Evolutionary conservation across 106 monocot genomes (phyloP).

Genomic region (Apostasia ramifera): DNA sequence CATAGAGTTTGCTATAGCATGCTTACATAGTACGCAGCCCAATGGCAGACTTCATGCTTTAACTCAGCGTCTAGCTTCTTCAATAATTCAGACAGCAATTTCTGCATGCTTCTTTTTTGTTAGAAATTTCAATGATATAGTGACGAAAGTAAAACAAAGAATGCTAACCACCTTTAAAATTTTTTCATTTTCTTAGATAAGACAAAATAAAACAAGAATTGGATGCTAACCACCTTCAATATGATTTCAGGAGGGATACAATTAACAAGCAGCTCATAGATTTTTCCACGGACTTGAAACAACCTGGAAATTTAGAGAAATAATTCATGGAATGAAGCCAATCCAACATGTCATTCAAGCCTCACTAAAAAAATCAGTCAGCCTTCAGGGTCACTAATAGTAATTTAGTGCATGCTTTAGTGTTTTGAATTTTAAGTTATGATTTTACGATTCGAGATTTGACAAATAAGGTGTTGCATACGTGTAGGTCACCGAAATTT

Average conservation of each 20-base stretch:
- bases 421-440: no score
- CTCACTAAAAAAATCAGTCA: background rate
- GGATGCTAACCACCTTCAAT: slow-evolving; percentile 52
- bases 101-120: slow-evolving; percentile 43
- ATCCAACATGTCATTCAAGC: background rate
- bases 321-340: background rate
- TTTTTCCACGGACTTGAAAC: slow-evolving; percentile 84
- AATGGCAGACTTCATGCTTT: slow-evolving; percentile 98
- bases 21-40: slow-evolving; percentile 98
- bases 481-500: no score
- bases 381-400: no score
- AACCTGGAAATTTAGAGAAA: slow-evolving; percentile 41
- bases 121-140: background rate
- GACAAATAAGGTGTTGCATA: no score
- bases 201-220: background rate
- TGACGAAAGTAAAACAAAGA: background rate
- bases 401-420: no score
- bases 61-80: slow-evolving; percentile 93
- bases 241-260: slow-evolving; percentile 95
- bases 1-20: background rate
- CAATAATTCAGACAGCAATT: slow-evolving; percentile 78
- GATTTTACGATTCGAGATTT: no score
- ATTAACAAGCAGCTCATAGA: slow-evolving; percentile 89
- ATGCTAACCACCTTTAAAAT: slow-evolving; percentile 55
- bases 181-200: slow-evolving; percentile 15